phyloP scores from a whole-genome alignment of 108 stramenopile species.

The Nitzschia palea region DNA sequence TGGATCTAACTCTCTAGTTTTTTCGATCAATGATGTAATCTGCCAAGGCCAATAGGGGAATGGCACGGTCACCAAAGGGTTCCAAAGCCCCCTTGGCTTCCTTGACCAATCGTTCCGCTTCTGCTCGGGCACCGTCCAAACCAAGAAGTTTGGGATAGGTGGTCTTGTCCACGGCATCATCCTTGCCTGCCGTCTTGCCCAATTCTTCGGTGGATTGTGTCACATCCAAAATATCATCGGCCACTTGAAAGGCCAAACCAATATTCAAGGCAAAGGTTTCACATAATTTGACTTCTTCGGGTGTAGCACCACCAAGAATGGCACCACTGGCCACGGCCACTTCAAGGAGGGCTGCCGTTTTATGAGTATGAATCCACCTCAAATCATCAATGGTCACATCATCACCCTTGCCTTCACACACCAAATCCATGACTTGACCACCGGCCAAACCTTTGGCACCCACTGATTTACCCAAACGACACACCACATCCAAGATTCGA shows the following conservation, averaged over 20 bases:
- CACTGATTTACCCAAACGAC: constrained; percentile 86
- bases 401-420: constrained; percentile 86
- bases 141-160: constrained; percentile 94
- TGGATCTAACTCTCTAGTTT: constrained; percentile 58
- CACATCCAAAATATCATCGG: constrained; percentile 97
- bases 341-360: constrained; percentile 92
- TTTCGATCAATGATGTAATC: constrained; percentile 92
- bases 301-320: constrained; percentile 88
- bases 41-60: constrained; percentile 86
- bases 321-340: constrained; percentile 91
- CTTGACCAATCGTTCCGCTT: constrained; percentile 82
- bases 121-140: constrained; percentile 85
- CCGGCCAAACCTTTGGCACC: constrained; percentile 93
- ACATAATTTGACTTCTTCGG: constrained; percentile 84
- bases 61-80: constrained; percentile 87
- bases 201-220: constrained; percentile 92
- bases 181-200: constrained; percentile 97
- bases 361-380: constrained; percentile 96
- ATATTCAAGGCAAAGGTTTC: constrained; percentile 93
- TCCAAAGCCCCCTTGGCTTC: constrained; percentile 87
- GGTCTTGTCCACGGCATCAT: constrained; percentile 89
- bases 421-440: constrained; percentile 94
- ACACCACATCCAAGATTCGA: constrained; percentile 84
- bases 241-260: constrained; percentile 96
- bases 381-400: constrained; percentile 90